Conservation (phyloP, 495 filamentous ascomycete species). For the Podospora pseudocomata region DNA sequence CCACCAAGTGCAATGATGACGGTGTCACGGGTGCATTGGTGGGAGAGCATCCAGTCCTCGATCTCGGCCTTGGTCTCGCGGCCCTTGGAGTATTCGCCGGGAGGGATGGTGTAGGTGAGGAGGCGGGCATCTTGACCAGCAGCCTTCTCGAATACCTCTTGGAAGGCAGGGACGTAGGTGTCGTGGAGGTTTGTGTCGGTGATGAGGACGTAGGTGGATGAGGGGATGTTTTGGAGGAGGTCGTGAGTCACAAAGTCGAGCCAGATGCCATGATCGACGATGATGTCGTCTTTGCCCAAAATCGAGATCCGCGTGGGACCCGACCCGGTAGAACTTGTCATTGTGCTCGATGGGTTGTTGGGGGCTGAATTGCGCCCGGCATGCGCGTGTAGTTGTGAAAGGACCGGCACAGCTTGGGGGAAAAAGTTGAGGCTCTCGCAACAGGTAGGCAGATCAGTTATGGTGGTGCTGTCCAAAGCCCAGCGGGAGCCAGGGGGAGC, state of each 20-base stretch:
- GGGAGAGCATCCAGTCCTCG: conserved; percentile 93
- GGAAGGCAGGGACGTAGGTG: conserved; percentile 74
- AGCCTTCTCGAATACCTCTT: conserved; percentile 62
- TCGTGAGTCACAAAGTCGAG: conserved; percentile 75
- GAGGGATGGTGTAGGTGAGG: conserved; percentile 80
- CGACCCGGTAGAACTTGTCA: conserved; percentile 24
- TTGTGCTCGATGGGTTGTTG: conserved; percentile 23
- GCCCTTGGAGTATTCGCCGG: conserved; percentile 90
- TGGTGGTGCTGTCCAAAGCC: conserved; percentile 9
- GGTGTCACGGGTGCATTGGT: conserved; percentile 90
- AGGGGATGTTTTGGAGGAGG: conserved; percentile 68
- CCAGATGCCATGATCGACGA: conserved; percentile 92
- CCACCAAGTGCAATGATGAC: conserved; percentile 95
- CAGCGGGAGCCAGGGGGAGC: background rate
- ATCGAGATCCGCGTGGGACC: conserved; percentile 51
- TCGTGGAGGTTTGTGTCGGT: conserved; percentile 89
- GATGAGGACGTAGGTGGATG: conserved; percentile 91
- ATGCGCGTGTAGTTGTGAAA: conserved; percentile 17
- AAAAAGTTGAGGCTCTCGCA: background rate
- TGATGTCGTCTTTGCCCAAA: conserved; percentile 67
- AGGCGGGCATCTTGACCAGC: conserved; percentile 61
- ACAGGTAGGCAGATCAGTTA: background rate
- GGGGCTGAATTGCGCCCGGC: conserved; percentile 26
- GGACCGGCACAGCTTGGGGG: background rate
- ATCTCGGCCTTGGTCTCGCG: conserved; percentile 90